Percentiles rank a stretch among this genome's conserved stretches.
phyloP scores from a whole-genome alignment of 345 rosid genomes.

The Corchorus capsularis region DNA sequence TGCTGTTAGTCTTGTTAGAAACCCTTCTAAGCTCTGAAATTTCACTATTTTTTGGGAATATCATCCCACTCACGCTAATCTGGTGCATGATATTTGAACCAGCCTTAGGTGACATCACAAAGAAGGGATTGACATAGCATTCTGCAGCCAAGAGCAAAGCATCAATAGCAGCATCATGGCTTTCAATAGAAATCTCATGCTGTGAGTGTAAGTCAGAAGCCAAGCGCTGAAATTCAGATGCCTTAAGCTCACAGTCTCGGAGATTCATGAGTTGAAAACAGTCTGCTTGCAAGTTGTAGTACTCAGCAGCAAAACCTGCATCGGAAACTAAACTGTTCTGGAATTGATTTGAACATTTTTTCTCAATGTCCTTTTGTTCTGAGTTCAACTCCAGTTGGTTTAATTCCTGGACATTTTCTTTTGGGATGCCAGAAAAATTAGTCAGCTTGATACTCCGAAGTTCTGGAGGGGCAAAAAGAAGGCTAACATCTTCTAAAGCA shows the following conservation, averaged over 20 bases:
- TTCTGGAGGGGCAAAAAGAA: slow-evolving; percentile 69
- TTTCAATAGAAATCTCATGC: slow-evolving; percentile 53
- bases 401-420: slow-evolving; percentile 31
- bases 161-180: slow-evolving; percentile 83
- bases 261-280: slow-evolving; percentile 57
- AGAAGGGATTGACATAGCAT: slow-evolving; percentile 83
- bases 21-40: slow-evolving; percentile 31
- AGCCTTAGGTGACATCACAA: slow-evolving; percentile 52
- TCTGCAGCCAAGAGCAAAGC: slow-evolving; percentile 88
- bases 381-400: slow-evolving; percentile 37
- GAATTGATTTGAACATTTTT: slow-evolving; percentile 30
- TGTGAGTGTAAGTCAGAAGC: slow-evolving; percentile 67
- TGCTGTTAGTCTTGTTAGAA: slow-evolving; percentile 33
- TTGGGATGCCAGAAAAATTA: slow-evolving; percentile 34
- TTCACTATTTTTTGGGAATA: slow-evolving; percentile 32
- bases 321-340: slow-evolving; percentile 53
- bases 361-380: slow-evolving; percentile 39
- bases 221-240: slow-evolving; percentile 73
- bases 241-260: slow-evolving; percentile 73
- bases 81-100: slow-evolving; percentile 30
- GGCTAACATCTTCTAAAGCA: slow-evolving; percentile 50
- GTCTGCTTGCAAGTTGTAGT: slow-evolving; percentile 68
- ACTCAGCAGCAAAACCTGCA: slow-evolving; percentile 55
- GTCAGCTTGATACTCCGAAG: slow-evolving; percentile 46
- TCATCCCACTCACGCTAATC: slow-evolving; percentile 24